These are phyloP conservation scores for Mycena epipterygia DNA, from an alignment of 768 basidiomycete genomes.

Conservation along the genomic window DNA sequence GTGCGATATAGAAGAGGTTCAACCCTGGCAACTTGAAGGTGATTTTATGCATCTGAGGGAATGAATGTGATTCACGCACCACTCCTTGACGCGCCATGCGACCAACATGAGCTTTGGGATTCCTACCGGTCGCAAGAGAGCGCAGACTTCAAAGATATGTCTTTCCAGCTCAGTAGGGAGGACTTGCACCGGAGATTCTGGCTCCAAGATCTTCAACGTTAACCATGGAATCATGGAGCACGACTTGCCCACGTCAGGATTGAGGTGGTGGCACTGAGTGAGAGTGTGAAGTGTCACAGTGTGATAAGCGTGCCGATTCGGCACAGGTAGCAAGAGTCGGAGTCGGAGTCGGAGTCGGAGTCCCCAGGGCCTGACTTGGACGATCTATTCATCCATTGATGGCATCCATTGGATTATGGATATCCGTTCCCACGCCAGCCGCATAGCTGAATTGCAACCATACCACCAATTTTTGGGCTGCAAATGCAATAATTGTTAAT, in stretches of 20 bases:
- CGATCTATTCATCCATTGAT: background rate
- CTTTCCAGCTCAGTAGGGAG: background rate
- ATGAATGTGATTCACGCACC: background rate
- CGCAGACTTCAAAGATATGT: background rate
- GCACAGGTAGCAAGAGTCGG: no score
- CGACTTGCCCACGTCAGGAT: no score
- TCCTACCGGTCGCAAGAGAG: background rate
- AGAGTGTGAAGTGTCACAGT: no score
- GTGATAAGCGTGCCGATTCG: no score
- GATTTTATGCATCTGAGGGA: background rate
- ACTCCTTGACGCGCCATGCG: background rate
- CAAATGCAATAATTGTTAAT: background rate
- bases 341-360: no score
- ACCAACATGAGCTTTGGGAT: background rate
- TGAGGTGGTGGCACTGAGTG: no score
- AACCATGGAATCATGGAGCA: no score
- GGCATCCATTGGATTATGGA: background rate
- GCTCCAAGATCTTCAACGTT: no score
- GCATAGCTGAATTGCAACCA: background rate
- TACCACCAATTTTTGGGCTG: background rate
- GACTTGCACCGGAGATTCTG: no score
- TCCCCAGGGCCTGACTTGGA: slow-evolving; percentile 1
- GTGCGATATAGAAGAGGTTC: slow-evolving; percentile 9
- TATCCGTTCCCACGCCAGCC: slow-evolving; percentile 2
- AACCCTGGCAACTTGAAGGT: background rate